These are phyloP conservation scores for Ophiognomonia clavigignenti-juglandacearum DNA, from an alignment of 2,329 filamentous ascomycete genomes.

Conservation along the genomic window DNA sequence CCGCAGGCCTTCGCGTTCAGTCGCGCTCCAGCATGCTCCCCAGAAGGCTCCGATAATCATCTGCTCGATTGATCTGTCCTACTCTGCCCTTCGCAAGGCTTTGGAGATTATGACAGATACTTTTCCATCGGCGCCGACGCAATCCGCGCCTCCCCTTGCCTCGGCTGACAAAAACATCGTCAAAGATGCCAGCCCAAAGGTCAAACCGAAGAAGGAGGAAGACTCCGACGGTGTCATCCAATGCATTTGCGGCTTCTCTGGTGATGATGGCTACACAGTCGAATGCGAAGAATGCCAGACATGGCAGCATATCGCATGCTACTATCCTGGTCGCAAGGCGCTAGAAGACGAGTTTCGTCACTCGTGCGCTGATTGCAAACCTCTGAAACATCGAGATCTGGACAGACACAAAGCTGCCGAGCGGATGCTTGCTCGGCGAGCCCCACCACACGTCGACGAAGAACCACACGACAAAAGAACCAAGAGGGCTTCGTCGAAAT, in stretches of 20 bases:
- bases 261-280: constrained; percentile 97
- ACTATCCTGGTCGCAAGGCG: constrained; percentile 72
- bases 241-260: constrained; percentile 89
- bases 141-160: constrained; percentile 44
- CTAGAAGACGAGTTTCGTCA: constrained; percentile 67
- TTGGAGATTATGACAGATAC: constrained; percentile 60
- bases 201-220: constrained; percentile 60
- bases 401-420: constrained; percentile 72
- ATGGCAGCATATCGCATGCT: constrained; percentile 98
- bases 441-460: constrained; percentile 34
- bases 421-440: constrained; percentile 59
- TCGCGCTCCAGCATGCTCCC: constrained; percentile 55
- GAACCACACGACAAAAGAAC: constrained; percentile 62
- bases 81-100: constrained; percentile 37
- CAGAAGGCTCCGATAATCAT: constrained; percentile 47
- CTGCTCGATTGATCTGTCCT: constrained; percentile 32
- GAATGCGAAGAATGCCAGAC: constrained; percentile 94
- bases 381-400: constrained; percentile 70
- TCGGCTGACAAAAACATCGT: constrained; percentile 33
- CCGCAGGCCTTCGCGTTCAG: constrained; percentile 27
- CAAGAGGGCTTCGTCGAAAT: constrained; percentile 59
- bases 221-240: constrained; percentile 86
- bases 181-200: constrained; percentile 37
- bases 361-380: constrained; percentile 84
- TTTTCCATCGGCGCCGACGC: constrained; percentile 47